Base-by-base conservation (phyloP, 2,329 filamentous ascomycete species). In the Coleophoma eucalyptorum region DNA sequence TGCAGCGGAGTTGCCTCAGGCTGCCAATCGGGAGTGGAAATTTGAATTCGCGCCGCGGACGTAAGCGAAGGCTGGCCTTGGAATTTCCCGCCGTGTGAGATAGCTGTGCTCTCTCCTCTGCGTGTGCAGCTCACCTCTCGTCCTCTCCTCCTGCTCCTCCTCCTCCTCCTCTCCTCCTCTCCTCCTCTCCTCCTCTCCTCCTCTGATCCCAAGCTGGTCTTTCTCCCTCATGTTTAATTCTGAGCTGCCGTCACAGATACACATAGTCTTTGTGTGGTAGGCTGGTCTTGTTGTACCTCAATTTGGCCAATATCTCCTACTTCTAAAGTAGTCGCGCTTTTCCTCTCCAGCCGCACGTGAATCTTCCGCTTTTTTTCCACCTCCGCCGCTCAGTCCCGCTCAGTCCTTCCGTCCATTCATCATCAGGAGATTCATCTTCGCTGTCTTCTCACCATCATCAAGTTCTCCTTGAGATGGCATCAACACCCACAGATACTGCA, bases 381-480 rank as follows among this genome's bases (percentile, higher is more conserved):
- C 35, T 38, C 35, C 35, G 13, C 35, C 35, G 13, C 35, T 38
- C 35, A n/a, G 35, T 18, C 16, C 35, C 16, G 35, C 35, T 38
- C 35, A n/a, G 35, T 18, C 35, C 16, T 18, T 38, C 13, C 16
- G 6, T 15, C 13, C 16, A n/a, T 38, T 11, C 35, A 38, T 38
- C 35, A 11, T 38, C 35, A 2, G 4, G 6, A 26, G 26, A 26
- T 6, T 26, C 26, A 26, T 26, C 26, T 3, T 38, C 35, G 5
- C 15, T 15, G 15, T 38, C 35, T 18, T n/a, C 35, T 5, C 16
- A 2, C 35, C 16, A 38, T n/a, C 35, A 38, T 5, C 35, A 4
- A 11, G 35, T 11, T 6, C 12, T 5, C 13, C 35, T 38, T 15
- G 35, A 38, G 35, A 57, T 57, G 55, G 49, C 52, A 5, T 57